Evolutionary conservation across 768 basidiomycete species (phyloP).

Genomic region (Pisolithus albus): DNA sequence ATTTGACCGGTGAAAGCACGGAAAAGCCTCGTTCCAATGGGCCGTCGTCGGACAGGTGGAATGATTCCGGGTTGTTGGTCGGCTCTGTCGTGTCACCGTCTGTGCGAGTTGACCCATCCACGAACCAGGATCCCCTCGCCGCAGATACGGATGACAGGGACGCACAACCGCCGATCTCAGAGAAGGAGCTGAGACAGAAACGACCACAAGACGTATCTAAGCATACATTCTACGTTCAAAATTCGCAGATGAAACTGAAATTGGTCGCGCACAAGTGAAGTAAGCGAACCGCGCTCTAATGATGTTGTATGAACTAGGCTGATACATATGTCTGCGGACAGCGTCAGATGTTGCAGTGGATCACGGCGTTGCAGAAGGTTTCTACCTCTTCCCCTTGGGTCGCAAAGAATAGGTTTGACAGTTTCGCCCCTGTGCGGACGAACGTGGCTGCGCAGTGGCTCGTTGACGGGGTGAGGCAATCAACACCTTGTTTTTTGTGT

Average conservation of each 20-base stretch:
- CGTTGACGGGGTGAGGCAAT: conserved; percentile 78
- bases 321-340: conserved; percentile 21
- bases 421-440: conserved; percentile 86
- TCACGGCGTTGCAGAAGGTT: conserved; percentile 81
- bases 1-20: conserved; percentile 5
- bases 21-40: conserved; percentile 2
- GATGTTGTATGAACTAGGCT: not conserved
- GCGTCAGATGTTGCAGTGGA: conserved; percentile 98
- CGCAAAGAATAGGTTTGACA: conserved; percentile 80
- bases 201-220: conserved; percentile 64
- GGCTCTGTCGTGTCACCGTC: conserved; percentile 33
- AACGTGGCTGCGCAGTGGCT: conserved; percentile 98
- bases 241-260: conserved; percentile 85
- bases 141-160: conserved; percentile 10
- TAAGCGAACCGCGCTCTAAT: conserved; percentile 21
- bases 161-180: conserved; percentile 20
- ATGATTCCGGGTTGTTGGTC: conserved; percentile 23
- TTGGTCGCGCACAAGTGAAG: conserved; percentile 84
- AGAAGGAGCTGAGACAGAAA: conserved; percentile 42
- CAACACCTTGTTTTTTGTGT: not conserved
- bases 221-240: conserved; percentile 91
- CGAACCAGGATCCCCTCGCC: conserved; percentile 55
- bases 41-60: conserved; percentile 5
- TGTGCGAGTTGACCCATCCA: conserved; percentile 67
- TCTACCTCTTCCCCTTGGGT: conserved; percentile 73